Evolutionary conservation across 2,329 filamentous ascomycete species (phyloP).

Genomic region (Nemania diffusa): DNA sequence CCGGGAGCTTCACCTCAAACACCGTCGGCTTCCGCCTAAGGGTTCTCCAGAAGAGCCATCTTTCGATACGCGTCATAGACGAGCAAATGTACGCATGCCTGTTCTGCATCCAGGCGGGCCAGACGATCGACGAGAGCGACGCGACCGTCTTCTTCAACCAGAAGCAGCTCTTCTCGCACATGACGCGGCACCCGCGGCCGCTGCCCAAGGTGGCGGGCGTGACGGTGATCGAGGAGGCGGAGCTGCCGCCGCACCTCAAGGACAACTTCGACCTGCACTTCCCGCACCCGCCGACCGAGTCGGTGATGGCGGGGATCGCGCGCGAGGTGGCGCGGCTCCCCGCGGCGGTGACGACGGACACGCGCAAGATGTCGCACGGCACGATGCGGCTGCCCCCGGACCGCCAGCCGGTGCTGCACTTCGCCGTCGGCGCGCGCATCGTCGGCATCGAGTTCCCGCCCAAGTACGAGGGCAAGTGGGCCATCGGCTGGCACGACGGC

Average conservation of each 20-base stretch:
- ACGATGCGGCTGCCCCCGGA: constrained; percentile 57
- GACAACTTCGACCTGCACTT: constrained; percentile 67
- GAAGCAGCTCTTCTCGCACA: constrained; percentile 62
- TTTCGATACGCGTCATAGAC: constrained; percentile 60
- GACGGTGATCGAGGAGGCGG: constrained; percentile 58
- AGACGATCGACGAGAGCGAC: constrained; percentile 64
- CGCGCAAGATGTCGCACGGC: constrained; percentile 59
- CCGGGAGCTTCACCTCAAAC: constrained; percentile 59
- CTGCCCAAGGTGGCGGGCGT: constrained; percentile 61
- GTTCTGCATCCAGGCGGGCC: constrained; percentile 63
- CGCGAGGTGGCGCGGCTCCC: constrained; percentile 57
- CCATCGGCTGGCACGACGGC: constrained; percentile 67
- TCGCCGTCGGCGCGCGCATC: constrained; percentile 60
- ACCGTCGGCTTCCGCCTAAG: constrained; percentile 63
- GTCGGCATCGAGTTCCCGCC: constrained; percentile 63
- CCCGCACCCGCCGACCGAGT: constrained; percentile 52
- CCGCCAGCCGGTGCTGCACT: constrained; percentile 57
- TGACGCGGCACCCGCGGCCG: constrained; percentile 64
- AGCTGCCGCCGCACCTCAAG: constrained; percentile 53
- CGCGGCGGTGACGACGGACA: constrained; percentile 58
- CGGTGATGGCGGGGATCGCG: constrained; percentile 55
- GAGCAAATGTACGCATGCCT: constrained; percentile 65
- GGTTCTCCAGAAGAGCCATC: constrained; percentile 66
- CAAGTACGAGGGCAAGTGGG: constrained; percentile 66
- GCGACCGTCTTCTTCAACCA: constrained; percentile 67